These are phyloP conservation scores for Oryza meyeriana DNA, from an alignment of 176 grass and related monocot genomes.

Conservation along the genomic window DNA sequence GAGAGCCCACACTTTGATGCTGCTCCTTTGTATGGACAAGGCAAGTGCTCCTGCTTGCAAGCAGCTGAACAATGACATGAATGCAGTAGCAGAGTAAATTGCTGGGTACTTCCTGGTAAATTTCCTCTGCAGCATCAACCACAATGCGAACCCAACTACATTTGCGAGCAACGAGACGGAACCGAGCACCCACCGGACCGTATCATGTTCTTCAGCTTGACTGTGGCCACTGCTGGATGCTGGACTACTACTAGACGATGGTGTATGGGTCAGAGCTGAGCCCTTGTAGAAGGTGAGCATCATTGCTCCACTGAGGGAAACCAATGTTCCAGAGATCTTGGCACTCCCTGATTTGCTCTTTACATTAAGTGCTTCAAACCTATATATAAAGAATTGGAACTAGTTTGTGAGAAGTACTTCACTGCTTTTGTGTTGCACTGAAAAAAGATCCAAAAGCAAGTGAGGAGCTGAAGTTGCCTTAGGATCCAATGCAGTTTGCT, in stretches of 20 bases:
- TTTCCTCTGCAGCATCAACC: slow-evolving; percentile 71
- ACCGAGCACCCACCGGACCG: slow-evolving; percentile 54
- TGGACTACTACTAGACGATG: not conserved
- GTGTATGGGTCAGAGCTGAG: slow-evolving; percentile 29
- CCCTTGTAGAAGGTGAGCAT: slow-evolving; percentile 81
- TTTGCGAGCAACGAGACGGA: slow-evolving; percentile 54
- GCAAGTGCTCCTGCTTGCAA: slow-evolving; percentile 53
- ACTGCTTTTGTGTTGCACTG: not conserved
- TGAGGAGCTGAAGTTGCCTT: not conserved
- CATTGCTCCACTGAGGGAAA: slow-evolving; percentile 63
- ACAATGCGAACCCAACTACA: slow-evolving; percentile 49
- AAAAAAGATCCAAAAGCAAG: not conserved
- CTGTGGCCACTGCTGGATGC: not conserved
- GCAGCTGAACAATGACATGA: slow-evolving; percentile 79
- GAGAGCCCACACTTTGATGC: slow-evolving; percentile 51
- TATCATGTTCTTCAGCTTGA: not conserved
- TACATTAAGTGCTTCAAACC: slow-evolving; percentile 69
- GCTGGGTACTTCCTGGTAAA: slow-evolving; percentile 63
- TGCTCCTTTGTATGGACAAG: slow-evolving; percentile 36
- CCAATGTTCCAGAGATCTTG: slow-evolving; percentile 62
- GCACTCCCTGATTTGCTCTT: slow-evolving; percentile 59
- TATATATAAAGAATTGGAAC: not conserved
- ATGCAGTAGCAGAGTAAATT: slow-evolving; percentile 62
- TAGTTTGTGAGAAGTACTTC: slow-evolving; percentile 1
- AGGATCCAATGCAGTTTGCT: not conserved